Base-by-base conservation (phyloP, 2,329 filamentous ascomycete genomes). In the Fusarium udum region DNA sequence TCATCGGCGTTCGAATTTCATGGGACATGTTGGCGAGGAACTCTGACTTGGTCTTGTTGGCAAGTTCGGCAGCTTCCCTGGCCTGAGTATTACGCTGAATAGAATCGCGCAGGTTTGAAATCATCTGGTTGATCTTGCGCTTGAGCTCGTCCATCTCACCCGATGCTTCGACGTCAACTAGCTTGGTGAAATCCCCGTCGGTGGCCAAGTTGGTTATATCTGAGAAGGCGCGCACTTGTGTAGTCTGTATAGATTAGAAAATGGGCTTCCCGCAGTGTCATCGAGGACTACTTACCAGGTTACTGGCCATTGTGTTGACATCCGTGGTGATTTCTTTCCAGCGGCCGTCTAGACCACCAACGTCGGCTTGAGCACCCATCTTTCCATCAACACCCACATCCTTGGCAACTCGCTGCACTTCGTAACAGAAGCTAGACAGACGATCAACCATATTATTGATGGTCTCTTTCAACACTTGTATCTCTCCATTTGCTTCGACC, bases 61-160 rank as follows among this genome's bases (percentile, higher is more conserved):
- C 96, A 80, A 98, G 86, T 82, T 99, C 96, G 78, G 96, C 96
- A 52, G 95, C 95, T 83, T 98, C 95, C 83, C 96, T 93, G 64
- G 96, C 96, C 75, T 95, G 94, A 7, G 95, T 98, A 81, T 98
- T 99, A 81, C 95, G 91, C 82, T 98, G 95, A 76, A 99, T 98
- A 87, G 93, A 97, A 83, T 98, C 96, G 76, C 95, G 88, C 71
- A 99, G 85, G 80, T 97, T 97, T 80, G 93, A 96, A 60, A 98
- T 95, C 96, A 99, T 99, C 85, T 97, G 94, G 82, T 98, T 99
- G 88, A 99, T 98, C 87, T 98, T 98, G 78, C 95, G 92, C 85
- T 99, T 99, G 77, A 99, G 88, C 82, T 98, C 95, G 83, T 98
- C 96, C 96, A 99, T 98, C 83, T 99, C 96, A 73, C 96, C 96